These are phyloP conservation scores for Gremmenia infestans DNA, from an alignment of 2,329 filamentous ascomycete genomes.

Conservation along the genomic window DNA sequence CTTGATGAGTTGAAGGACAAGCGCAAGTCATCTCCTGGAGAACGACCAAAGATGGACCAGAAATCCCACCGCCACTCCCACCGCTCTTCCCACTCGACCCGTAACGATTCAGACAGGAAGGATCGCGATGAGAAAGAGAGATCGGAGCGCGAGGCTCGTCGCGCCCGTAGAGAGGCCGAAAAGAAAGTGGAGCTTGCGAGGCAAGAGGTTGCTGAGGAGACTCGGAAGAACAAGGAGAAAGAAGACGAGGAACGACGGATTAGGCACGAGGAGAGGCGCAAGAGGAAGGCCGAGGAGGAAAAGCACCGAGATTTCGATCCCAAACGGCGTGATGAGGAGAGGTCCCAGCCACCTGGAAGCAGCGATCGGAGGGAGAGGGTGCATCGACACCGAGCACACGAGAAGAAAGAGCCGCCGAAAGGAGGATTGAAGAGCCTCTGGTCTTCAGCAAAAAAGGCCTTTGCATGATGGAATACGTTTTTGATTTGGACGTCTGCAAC, in stretches of 20 bases:
- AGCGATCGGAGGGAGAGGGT: constrained; percentile 9
- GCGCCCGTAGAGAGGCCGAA: constrained; percentile 20
- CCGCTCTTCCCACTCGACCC: constrained; percentile 5
- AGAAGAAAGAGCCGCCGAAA: constrained; percentile 16
- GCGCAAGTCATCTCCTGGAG: constrained; percentile 3
- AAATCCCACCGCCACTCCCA: constrained; percentile 11
- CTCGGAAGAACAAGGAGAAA: constrained; percentile 16
- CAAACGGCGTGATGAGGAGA: not conserved
- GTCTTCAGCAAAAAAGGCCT: constrained; percentile 19
- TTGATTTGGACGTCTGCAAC: not conserved
- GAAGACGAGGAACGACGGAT: constrained; percentile 22
- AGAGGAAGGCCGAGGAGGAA: constrained; percentile 20
- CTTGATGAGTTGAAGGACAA: not conserved
- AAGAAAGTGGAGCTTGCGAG: constrained; percentile 20
- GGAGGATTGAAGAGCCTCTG: constrained; percentile 15
- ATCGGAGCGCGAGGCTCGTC: constrained; percentile 23
- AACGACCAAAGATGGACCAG: not conserved
- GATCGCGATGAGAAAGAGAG: constrained; percentile 17
- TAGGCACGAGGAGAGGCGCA: constrained; percentile 21
- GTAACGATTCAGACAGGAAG: constrained; percentile 12
- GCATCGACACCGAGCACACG: constrained; percentile 15
- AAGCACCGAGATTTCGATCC: not conserved
- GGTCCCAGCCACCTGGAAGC: not conserved
- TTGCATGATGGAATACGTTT: constrained; percentile 8
- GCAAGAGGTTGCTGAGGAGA: constrained; percentile 19